phyloP scores from a whole-genome alignment of 176 grass and related monocot species.

The Cenchrus purpureus region DNA sequence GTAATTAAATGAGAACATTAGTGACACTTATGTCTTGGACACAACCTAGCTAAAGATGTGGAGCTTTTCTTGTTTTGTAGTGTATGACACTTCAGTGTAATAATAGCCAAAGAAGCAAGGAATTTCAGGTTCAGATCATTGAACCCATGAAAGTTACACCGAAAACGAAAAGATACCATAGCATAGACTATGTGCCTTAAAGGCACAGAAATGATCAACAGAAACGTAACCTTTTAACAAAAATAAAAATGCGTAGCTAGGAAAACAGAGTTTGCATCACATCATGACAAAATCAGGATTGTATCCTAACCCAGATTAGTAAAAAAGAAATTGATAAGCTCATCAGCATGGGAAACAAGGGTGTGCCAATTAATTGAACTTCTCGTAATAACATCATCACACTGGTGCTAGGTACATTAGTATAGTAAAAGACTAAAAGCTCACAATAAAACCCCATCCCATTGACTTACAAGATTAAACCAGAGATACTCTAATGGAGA shows the following conservation, averaged over 20 bases:
- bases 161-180: background rate
- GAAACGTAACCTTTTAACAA: background rate
- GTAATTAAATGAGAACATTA: background rate
- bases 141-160: background rate
- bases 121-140: background rate
- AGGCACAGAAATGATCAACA: conserved; percentile 1
- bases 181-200: background rate
- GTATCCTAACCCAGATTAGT: background rate
- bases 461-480: background rate
- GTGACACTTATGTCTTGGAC: background rate
- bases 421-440: background rate
- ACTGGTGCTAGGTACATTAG: background rate
- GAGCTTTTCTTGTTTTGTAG: background rate
- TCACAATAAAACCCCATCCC: background rate
- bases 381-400: background rate
- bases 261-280: background rate
- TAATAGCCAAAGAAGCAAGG: background rate
- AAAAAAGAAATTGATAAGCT: background rate
- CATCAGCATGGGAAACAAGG: background rate
- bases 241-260: background rate
- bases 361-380: background rate
- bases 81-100: background rate
- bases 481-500: background rate
- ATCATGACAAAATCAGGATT: background rate
- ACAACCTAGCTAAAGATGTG: background rate